These are phyloP conservation scores for Solanum hybrid DNA, from an alignment of 305 asterid species.

Conservation along the genomic window DNA sequence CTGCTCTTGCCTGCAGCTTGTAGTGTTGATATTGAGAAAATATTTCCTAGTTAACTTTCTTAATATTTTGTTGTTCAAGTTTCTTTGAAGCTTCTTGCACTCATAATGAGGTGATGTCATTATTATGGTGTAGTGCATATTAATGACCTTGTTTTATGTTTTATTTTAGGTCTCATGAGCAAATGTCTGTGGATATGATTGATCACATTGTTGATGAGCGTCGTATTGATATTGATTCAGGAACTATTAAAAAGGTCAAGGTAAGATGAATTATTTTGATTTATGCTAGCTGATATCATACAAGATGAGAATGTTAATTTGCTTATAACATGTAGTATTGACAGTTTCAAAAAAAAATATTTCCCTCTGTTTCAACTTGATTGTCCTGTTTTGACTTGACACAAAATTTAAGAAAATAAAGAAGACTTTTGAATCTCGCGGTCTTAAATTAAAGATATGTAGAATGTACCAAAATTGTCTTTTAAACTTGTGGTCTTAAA, in stretches of 20 bases:
- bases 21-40: not conserved
- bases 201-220: constrained; percentile 72
- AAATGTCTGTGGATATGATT: constrained; percentile 74
- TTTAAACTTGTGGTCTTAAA: not conserved
- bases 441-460: not conserved
- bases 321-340: not conserved
- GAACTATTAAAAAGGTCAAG: constrained; percentile 49
- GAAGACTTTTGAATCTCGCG: not conserved
- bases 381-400: not conserved
- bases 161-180: constrained; percentile 76
- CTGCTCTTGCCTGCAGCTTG: not conserved
- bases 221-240: constrained; percentile 64
- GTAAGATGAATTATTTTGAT: constrained; percentile 29
- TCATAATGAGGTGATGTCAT: not conserved
- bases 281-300: not conserved
- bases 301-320: not conserved
- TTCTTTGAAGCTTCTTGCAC: constrained; percentile 3
- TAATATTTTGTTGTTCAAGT: not conserved
- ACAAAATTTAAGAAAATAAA: not conserved
- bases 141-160: not conserved
- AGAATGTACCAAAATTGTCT: not conserved
- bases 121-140: not conserved
- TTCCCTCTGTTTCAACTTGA: not conserved
- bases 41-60: not conserved
- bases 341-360: not conserved